A percentile compares a stretch with the other conserved stretches of the same genome.
Evolutionary conservation across 768 basidiomycete genomes (phyloP).

Genomic region (Termitomyces sp.): DNA sequence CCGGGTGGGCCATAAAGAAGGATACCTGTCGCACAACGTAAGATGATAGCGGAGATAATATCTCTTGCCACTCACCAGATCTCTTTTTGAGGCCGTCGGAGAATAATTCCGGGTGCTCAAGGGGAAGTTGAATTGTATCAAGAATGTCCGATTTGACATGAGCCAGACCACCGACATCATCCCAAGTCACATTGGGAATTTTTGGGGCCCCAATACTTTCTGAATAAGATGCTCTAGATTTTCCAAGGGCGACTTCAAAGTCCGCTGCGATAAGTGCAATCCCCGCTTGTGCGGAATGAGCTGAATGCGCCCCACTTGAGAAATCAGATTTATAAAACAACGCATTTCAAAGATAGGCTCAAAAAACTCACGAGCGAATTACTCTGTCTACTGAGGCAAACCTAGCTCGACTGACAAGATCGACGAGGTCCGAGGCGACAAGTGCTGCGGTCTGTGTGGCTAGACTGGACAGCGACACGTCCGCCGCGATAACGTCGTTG

Average conservation of each 20-base stretch:
- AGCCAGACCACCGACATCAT: conserved; percentile 92
- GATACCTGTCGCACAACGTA: conserved; percentile 51
- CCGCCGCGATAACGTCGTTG: conserved; percentile 51
- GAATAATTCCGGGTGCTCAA: conserved; percentile 90
- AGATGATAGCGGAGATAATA: background rate
- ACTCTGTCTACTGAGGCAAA: conserved; percentile 52
- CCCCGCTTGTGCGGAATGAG: conserved; percentile 32
- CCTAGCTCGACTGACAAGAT: conserved; percentile 61
- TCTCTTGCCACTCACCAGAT: conserved; percentile 58
- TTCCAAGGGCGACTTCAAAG: conserved; percentile 67
- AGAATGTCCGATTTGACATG: conserved; percentile 89
- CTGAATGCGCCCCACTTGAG: conserved; percentile 18
- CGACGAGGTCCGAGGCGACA: conserved; percentile 74
- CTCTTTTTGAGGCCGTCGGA: conserved; percentile 90
- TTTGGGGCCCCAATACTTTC: conserved; percentile 96
- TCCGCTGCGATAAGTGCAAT: conserved; percentile 54
- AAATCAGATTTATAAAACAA: background rate
- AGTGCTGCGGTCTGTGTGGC: conserved; percentile 91
- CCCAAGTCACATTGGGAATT: conserved; percentile 95
- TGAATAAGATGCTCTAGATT: conserved; percentile 75
- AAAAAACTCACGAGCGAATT: conserved; percentile 32
- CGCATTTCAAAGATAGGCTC: too few species aligned
- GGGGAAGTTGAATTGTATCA: conserved; percentile 91
- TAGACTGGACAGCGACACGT: conserved; percentile 69
- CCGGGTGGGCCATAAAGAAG: conserved; percentile 94